Base-by-base conservation (phyloP, 192 early-diverging fungal genomes). In the Entophlyctis helioformis region DNA sequence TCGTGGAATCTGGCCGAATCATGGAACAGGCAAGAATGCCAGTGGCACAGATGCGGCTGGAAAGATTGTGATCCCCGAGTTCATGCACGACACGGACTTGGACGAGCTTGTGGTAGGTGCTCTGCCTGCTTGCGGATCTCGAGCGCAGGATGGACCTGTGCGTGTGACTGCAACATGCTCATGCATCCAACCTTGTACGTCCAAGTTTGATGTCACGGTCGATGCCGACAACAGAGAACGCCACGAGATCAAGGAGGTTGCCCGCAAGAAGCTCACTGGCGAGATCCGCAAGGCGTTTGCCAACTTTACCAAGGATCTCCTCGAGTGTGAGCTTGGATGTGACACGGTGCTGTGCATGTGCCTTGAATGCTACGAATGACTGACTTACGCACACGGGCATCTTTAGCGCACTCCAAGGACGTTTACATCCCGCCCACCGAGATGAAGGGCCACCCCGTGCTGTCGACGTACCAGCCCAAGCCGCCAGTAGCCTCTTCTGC, bases 41-140 rank as follows among this genome's bases (percentile, higher is more conserved):
- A 27, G 77, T 53, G 87, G 76, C 25, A 78, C 62, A 16, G 57
- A 62, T 32, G 80, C 69, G 15, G 57, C 64, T 25, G 93, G 93
- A 2, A 82, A 66, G 31, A 86, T 97, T 53, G 63, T 73, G 16
- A 74, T 94, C 37, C 89, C 89, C 7, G 93, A 97, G 54, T 81
- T 87, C 31, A 84, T 88, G 33, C 87, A 97, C 57, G 89, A 93
- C 60, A 87, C 84, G 3, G 83, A 88, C 2, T 38, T 59, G 18
- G 81, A 85, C 44, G 90, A 91, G 44, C 73, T 85, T 54, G 82
- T 83, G 47, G 78, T 85, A 73, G 57, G 67, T 56, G n/a, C n/a
- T n/a, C n/a, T n/a, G n/a, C n/a, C n/a, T n/a, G n/a, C n/a, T n/a
- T n/a, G n/a, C n/a, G n/a, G n/a, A n/a, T n/a, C n/a, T n/a, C n/a